Evolutionary conservation across 345 rosid species (phyloP).

Genomic region (Hibiscus mutabilis): DNA sequence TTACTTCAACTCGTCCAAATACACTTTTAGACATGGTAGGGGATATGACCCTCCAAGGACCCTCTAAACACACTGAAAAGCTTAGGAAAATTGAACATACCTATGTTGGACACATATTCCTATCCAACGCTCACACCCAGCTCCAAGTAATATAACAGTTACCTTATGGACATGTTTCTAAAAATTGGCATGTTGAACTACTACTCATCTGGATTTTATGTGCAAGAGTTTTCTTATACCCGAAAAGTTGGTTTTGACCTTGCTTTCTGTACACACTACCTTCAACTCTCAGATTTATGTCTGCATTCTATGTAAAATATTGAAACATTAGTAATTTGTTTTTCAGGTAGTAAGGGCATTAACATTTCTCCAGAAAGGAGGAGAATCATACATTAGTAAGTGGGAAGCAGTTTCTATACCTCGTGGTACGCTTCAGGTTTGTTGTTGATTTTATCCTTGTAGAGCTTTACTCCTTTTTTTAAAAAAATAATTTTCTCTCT

Average conservation of each 20-base stretch:
- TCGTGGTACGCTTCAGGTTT: conserved; percentile 98
- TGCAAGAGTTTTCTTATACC: background rate
- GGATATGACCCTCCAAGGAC: background rate
- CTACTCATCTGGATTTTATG: background rate
- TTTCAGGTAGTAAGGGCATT: conserved; percentile 88
- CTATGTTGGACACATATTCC: background rate
- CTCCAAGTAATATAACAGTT: background rate
- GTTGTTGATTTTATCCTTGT: conserved; percentile 27
- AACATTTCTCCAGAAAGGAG: conserved; percentile 50
- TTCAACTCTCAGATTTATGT: background rate
- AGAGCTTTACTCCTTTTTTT: background rate
- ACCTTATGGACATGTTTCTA: background rate
- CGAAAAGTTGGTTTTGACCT: background rate
- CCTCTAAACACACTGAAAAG: background rate
- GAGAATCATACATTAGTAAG: conserved; percentile 37
- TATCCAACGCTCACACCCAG: background rate
- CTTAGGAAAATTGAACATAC: background rate
- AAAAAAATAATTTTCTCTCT: background rate
- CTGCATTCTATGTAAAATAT: background rate
- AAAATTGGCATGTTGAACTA: background rate
- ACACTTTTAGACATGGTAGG: background rate
- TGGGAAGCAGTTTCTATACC: conserved; percentile 73
- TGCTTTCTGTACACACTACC: background rate
- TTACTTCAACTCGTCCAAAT: background rate
- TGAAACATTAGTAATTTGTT: conserved; percentile 5